Percentiles rank a stretch among this genome's conserved stretches.
These are phyloP conservation scores for Polytrichum formosum DNA, from an alignment of 225 moss, liverwort and hornwort species.

Conservation along the genomic window DNA sequence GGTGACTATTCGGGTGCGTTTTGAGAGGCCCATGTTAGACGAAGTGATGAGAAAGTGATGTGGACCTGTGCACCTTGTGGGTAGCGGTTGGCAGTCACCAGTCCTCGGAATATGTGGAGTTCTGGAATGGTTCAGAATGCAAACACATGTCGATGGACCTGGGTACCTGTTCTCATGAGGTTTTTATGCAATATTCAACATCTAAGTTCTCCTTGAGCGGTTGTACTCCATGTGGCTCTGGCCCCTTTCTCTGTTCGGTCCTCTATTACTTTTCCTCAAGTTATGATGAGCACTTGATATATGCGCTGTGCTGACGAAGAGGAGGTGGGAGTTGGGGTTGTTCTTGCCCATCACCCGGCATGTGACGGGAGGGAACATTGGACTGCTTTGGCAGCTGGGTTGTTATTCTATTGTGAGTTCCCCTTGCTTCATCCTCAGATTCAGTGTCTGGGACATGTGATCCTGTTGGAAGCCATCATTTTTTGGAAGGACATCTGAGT, in stretches of 20 bases:
- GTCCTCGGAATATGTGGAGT: conserved; percentile 47
- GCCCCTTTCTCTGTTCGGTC: conserved; percentile 46
- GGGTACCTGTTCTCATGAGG: conserved; percentile 69
- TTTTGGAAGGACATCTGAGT: conserved; percentile 25
- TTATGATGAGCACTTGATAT: conserved; percentile 36
- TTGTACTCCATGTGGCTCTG: conserved; percentile 54
- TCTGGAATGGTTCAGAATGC: conserved; percentile 32
- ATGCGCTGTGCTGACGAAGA: conserved; percentile 19
- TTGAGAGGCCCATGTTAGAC: conserved; percentile 38
- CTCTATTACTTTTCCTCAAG: conserved; percentile 33
- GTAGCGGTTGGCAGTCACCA: conserved; percentile 43
- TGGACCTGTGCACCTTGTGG: conserved; percentile 42
- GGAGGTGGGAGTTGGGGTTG: conserved; percentile 41
- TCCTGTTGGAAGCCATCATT: conserved; percentile 41
- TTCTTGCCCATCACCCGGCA: conserved; percentile 37
- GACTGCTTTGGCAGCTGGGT: conserved; percentile 33
- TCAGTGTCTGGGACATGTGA: conserved; percentile 33
- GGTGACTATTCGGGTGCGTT: conserved; percentile 35
- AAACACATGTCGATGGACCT: conserved; percentile 33
- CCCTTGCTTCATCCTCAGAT: conserved; percentile 1
- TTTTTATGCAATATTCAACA: conserved; percentile 66
- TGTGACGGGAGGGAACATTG: conserved; percentile 47
- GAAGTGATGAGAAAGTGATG: conserved; percentile 36
- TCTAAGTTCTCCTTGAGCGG: conserved; percentile 43
- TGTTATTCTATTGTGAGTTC: conserved; percentile 15